A percentile compares a stretch with the other conserved stretches of the same genome.
Evolutionary conservation across 192 early-diverging fungal genomes (phyloP).

Genomic region (Entomortierella lignicola): DNA sequence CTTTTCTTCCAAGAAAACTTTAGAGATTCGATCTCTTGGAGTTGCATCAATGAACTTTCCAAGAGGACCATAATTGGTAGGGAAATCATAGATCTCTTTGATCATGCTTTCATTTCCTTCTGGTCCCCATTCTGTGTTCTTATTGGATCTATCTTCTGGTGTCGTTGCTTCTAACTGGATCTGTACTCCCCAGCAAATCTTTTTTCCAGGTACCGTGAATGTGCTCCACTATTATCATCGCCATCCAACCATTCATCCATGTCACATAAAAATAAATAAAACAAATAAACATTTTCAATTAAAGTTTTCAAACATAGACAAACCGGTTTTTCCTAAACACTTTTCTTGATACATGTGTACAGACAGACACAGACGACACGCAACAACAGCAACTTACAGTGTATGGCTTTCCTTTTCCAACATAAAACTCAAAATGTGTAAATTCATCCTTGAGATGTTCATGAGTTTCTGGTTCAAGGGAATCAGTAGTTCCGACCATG

Average conservation of each 20-base stretch:
- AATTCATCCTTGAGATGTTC: slow-evolving; percentile 23
- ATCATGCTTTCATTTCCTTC: slow-evolving; percentile 30
- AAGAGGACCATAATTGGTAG: slow-evolving; percentile 14
- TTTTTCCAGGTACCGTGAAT: slow-evolving; percentile 25
- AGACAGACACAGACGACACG: too few relatives aligned
- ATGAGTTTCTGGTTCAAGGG: slow-evolving; percentile 18
- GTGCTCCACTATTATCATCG: slow-evolving; percentile 26
- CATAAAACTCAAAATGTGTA: slow-evolving; percentile 21
- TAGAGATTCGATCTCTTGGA: slow-evolving; percentile 14
- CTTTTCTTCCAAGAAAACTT: slow-evolving; percentile 46
- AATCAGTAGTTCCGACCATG: slow-evolving; percentile 40
- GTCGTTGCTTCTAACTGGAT: slow-evolving; percentile 7
- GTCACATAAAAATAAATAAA: too few relatives aligned
- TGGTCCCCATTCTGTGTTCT: slow-evolving; percentile 36
- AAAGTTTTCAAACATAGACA: too few relatives aligned
- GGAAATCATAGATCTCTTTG: slow-evolving; percentile 25
- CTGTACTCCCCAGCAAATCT: slow-evolving; percentile 32
- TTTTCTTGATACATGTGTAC: too few relatives aligned
- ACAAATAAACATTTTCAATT: too few relatives aligned
- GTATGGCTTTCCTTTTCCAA: slow-evolving; percentile 36
- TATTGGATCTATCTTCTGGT: slow-evolving; percentile 8
- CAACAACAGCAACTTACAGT: slow-evolving; percentile 35
- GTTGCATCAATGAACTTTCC: slow-evolving; percentile 37
- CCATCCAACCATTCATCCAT: too few relatives aligned
- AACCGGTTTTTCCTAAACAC: too few relatives aligned